Base-by-base conservation (phyloP, 1,284 basidiomycete genomes). In the Pterulicium gracile region DNA sequence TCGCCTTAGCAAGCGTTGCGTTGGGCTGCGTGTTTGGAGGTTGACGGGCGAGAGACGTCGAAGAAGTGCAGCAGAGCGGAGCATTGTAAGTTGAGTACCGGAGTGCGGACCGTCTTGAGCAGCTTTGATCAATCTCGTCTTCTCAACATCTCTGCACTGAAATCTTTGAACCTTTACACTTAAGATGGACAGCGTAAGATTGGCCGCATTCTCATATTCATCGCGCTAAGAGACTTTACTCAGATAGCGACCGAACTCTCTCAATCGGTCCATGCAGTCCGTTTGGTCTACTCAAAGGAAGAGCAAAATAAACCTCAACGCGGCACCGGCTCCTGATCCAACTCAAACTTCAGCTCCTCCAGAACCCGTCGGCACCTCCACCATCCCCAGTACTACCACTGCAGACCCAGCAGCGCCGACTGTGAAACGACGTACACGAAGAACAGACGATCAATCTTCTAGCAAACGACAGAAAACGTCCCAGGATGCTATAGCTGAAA, bases 401-500 rank as follows among this genome's bases (percentile, higher is more conserved):
- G n/a, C n/a, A n/a, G n/a, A n/a, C n/a, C n/a, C n/a, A n/a, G n/a
- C n/a, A n/a, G n/a, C n/a, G n/a, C 19, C 39, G n/a, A 7, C 39
- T 7, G 18, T 17, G 18, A 41, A 41, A 19, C 39, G 39, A 10
- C 13, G 19, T 10, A 20, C 39, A 15, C 39, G 39, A 19, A 10
- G n/a, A 10, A 20, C 39, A 15, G 39, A n/a, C n/a, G 19, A 41
- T 41, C 18, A 7, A 10, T 10, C 10, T 20, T 19, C 39, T n/a
- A 10, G 7, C 10, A 41, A 41, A 41, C 39, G 39, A n/a, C n/a
- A 15, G 10, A 41, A 42, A 34, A 54, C 39, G 18, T 20, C 39
- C 18, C 39, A 41, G 39, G 63, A 47, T 34, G 51, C 58, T 35
- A 65, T 58, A 34, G 54, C 69, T 2, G 85, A 82, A 53, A 76